A percentile compares a stretch with the other conserved stretches of the same genome.
Conservation (phyloP, 2,329 filamentous ascomycete genomes). For the Alternaria incomplexa region DNA sequence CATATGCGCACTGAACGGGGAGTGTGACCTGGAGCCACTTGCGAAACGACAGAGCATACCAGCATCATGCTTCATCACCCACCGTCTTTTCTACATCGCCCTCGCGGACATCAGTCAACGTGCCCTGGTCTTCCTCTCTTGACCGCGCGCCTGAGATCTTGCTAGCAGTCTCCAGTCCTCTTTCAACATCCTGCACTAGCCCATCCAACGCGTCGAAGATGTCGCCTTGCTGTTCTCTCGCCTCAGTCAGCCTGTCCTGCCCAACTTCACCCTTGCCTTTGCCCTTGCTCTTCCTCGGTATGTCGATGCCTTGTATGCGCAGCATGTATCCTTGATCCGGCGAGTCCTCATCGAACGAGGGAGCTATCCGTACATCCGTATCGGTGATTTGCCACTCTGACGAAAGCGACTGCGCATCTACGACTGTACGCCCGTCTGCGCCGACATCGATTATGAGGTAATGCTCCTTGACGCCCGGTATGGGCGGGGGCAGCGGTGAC, state of each 20-base stretch:
- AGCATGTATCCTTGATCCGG: slow-evolving; percentile 63
- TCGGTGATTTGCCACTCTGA: slow-evolving; percentile 73
- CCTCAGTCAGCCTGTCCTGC: slow-evolving; percentile 36
- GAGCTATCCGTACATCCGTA: slow-evolving; percentile 62
- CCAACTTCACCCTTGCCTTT: slow-evolving; percentile 38
- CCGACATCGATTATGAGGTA: slow-evolving; percentile 64
- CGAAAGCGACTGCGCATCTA: slow-evolving; percentile 74
- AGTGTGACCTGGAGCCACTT: neutral
- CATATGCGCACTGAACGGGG: neutral
- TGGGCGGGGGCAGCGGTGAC: slow-evolving; percentile 55
- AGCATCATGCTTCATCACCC: slow-evolving; percentile 6
- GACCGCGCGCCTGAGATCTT: slow-evolving; percentile 35
- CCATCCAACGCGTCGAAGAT: slow-evolving; percentile 45
- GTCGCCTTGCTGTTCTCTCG: slow-evolving; percentile 42
- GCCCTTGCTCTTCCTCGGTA: slow-evolving; percentile 38
- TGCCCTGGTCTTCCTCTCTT: slow-evolving; percentile 16
- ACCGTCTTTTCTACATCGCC: slow-evolving; percentile 6
- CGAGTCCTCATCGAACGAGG: slow-evolving; percentile 63
- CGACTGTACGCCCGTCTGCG: slow-evolving; percentile 59
- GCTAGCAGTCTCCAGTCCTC: slow-evolving; percentile 41
- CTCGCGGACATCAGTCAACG: slow-evolving; percentile 2
- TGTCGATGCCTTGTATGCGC: slow-evolving; percentile 63
- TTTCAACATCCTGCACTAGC: slow-evolving; percentile 46
- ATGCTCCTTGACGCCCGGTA: slow-evolving; percentile 59
- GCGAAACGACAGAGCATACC: neutral